Conservation (phyloP, 805 yeast genomes). For the Kodamaea kaohsiungensis region DNA sequence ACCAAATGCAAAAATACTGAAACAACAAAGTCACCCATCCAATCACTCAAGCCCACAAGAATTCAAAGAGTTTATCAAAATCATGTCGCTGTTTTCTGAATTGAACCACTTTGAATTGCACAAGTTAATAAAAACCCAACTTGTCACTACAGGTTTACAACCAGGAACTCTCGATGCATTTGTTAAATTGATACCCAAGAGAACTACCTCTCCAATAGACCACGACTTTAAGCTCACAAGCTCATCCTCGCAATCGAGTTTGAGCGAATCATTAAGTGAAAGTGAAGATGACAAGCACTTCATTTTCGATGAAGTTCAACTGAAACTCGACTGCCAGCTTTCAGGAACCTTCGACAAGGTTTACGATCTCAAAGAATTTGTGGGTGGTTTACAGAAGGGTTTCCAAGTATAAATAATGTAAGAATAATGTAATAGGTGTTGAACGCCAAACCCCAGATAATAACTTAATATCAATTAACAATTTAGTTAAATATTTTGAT, state of each 20-base stretch:
- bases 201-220: conserved; percentile 8
- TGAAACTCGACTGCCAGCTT: conserved; percentile 23
- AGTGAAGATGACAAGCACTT: conserved; percentile 24
- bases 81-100: conserved; percentile 2
- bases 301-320: conserved; percentile 26
- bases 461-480: neutral
- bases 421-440: neutral
- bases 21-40: neutral
- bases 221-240: conserved; percentile 11
- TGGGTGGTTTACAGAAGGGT: conserved; percentile 11
- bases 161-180: conserved; percentile 12
- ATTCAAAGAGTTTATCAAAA: neutral
- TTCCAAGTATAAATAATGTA: conserved; percentile 2
- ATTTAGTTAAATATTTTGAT: neutral
- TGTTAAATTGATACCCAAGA: conserved; percentile 18
- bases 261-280: conserved; percentile 1
- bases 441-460: neutral
- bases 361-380: conserved; percentile 26
- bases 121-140: conserved; percentile 11
- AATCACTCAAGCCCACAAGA: neutral
- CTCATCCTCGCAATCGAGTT: conserved; percentile 10
- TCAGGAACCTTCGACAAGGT: conserved; percentile 24
- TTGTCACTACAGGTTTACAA: conserved; percentile 10
- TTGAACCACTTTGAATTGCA: conserved; percentile 12
- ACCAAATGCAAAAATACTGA: neutral